A percentile compares a stretch with the other conserved stretches of the same genome.
Conservation (phyloP, 2,329 filamentous ascomycete genomes). For the Coniochaeta sp. region DNA sequence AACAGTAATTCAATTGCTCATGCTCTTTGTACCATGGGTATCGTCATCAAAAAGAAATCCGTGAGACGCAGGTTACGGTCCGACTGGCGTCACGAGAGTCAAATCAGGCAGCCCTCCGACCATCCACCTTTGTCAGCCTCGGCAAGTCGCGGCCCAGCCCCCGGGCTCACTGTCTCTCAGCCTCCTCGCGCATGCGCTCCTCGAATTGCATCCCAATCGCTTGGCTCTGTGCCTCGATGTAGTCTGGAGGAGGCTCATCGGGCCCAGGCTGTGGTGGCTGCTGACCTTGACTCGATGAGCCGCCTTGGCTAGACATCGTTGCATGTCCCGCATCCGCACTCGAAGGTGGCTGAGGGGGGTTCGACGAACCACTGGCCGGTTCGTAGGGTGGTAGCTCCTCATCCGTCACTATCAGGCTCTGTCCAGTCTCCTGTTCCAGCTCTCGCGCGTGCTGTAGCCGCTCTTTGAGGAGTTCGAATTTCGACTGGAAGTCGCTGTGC, state of each 20-base stretch:
- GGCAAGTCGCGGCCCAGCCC: neutral
- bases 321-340: neutral
- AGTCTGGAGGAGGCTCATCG: constrained; percentile 78
- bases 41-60: neutral
- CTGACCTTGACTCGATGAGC: constrained; percentile 17
- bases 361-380: constrained; percentile 32
- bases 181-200: constrained; percentile 65
- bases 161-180: constrained; percentile 47
- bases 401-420: constrained; percentile 51
- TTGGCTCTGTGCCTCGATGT: constrained; percentile 83
- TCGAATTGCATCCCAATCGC: constrained; percentile 52
- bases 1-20: neutral
- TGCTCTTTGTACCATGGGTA: neutral
- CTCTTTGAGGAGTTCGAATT: constrained; percentile 79
- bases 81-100: neutral
- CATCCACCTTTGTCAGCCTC: neutral
- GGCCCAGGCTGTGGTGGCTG: constrained; percentile 33
- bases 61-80: neutral
- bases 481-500: constrained; percentile 82
- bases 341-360: constrained; percentile 10
- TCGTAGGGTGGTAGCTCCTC: constrained; percentile 89
- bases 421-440: constrained; percentile 61
- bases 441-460: constrained; percentile 75
- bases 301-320: constrained; percentile 4
- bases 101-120: neutral